These are phyloP conservation scores for Pichiaceae sp. DNA, from an alignment of 1,139 yeast genomes.

Conservation along the genomic window DNA sequence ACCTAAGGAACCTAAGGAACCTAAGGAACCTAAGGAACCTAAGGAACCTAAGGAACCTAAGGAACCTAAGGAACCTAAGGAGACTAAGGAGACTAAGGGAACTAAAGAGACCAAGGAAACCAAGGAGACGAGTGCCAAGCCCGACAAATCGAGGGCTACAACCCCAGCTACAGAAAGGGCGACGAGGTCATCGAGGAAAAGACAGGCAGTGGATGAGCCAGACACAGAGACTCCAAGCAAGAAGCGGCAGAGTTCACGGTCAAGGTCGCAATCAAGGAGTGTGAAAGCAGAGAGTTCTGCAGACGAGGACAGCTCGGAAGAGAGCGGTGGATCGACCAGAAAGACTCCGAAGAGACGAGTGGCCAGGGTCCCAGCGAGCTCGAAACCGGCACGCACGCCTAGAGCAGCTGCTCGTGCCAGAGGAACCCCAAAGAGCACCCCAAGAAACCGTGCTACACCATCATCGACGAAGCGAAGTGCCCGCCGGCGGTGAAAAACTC, in stretches of 20 bases:
- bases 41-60: neutral
- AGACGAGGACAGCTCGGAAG: neutral
- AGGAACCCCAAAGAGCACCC: neutral
- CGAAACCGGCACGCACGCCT: neutral
- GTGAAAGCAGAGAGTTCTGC: neutral
- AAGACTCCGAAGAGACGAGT: neutral
- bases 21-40: neutral
- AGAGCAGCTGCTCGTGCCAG: neutral
- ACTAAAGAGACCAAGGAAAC: neutral
- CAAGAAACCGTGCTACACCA: neutral
- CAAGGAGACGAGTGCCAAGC: no score
- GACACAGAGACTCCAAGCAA: neutral
- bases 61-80: neutral
- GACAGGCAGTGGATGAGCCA: neutral
- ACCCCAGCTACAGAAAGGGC: neutral
- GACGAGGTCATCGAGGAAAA: neutral
- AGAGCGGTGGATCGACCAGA: neutral
- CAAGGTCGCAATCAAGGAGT: neutral
- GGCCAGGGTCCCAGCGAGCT: neutral
- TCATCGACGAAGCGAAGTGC: neutral
- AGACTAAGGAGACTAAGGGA: neutral
- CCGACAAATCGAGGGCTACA: neutral
- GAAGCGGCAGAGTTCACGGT: conserved; percentile 1
- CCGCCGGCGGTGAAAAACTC: neutral
- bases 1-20: neutral